Evolutionary conservation across 2,329 filamentous ascomycete species (phyloP), one percentile per base, ranked within the genome.

Genomic region (Alternaria arborescens): DNA sequence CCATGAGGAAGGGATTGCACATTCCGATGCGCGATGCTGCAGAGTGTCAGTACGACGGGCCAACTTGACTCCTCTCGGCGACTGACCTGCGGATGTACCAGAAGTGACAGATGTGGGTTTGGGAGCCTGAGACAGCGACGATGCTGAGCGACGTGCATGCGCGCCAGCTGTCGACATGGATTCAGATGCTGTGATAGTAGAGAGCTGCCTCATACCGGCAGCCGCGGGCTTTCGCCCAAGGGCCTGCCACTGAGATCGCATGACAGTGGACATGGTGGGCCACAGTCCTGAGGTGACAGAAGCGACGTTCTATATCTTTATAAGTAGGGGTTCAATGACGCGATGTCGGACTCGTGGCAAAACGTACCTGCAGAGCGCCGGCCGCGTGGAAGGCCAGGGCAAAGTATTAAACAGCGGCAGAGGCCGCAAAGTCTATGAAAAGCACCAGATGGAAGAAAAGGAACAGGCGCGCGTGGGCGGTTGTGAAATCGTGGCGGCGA

Each of bases 311-410:
- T 87, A 64, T 51, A 36, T 40, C 26, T 51, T 30, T 36, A 61
- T 74, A 41, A 73, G 68, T 52, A 66, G 28, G 61, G 50, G 52
- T 60, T 61, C 58, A 51, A 62, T 59, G 58, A 68, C 62, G 67
- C 62, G 62, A 59, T 62, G 55, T 66, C 55, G 66, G 64, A 47
- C 55, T 53, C 66, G 74, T 76, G 71, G 74, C 74, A 66, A 69
- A 63, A 72, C 82, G 69, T 74, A 85, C 83, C 69, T 82, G 82
- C 64, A 82, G 72, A 64, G 78, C 78, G 68, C 82, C 74, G 65
- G 83, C 79, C 68, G 80, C 77, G 74, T 83, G 82, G 70, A 85
- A 83, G 73, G 83, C 83, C 84, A 85, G 86, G 71, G 61, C 80
- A 69, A 62, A 38, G 30, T 55, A 52, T 41, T 59, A 22, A 42